phyloP scores from a whole-genome alignment of 2,329 filamentous ascomycete genomes.

The Fusarium sp. region DNA sequence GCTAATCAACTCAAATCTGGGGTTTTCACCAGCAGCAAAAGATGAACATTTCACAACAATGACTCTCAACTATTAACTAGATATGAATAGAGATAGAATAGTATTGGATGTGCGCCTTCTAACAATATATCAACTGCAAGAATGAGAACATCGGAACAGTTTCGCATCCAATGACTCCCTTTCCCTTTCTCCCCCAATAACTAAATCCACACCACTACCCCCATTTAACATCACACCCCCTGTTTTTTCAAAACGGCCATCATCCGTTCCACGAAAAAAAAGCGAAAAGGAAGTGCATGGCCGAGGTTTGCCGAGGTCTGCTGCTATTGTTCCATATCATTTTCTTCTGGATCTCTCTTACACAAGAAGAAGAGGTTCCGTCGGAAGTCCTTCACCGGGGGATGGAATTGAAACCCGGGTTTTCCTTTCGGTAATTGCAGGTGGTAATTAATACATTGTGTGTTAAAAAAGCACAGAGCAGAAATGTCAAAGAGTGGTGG shows the following conservation, averaged over 20 bases:
- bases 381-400: conserved; percentile 34
- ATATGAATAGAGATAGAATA: background rate
- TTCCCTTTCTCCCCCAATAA: conserved; percentile 24
- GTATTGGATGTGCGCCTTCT: background rate
- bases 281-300: conserved; percentile 23
- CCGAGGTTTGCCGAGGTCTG: conserved; percentile 38
- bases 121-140: background rate
- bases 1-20: conserved; percentile 17
- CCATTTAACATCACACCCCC: background rate
- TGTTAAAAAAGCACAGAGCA: background rate
- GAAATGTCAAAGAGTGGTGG: background rate
- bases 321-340: background rate
- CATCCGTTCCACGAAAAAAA: conserved; percentile 14
- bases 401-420: background rate
- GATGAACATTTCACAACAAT: background rate
- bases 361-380: too few species aligned
- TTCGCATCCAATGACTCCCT: conserved; percentile 10
- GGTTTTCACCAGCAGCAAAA: background rate
- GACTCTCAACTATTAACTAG: background rate
- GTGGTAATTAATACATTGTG: background rate
- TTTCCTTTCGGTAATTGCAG: conserved; percentile 7
- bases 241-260: conserved; percentile 12
- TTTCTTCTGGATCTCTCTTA: conserved; percentile 11
- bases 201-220: background rate
- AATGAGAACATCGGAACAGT: background rate